Evolutionary conservation across 2,329 filamentous ascomycete genomes (phyloP), one percentile per base, ranked within the genome.

Genomic region (Paecilomyces sp.): DNA sequence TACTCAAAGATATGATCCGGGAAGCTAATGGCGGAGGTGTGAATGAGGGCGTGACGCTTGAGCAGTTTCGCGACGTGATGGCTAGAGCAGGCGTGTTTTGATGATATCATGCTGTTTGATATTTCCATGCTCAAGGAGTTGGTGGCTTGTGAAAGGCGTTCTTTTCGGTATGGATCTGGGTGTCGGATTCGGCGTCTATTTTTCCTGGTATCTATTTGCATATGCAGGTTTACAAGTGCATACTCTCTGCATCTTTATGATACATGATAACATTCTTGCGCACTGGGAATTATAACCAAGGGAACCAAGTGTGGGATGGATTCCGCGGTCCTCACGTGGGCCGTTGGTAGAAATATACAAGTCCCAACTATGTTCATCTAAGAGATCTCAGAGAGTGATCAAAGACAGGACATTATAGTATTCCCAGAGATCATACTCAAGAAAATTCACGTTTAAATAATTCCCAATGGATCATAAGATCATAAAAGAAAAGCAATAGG

Each of bases 1-100:
- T 96, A 70, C 78, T 99, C 70, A 86, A 85, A 77, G 92, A 97
- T 78, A 99, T 99, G 94, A 88, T 99, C 60, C 79, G 92, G 55
- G 93, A 97, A 80, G 94, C 93, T 55, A 97, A 95, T 74, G 90
- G 90, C 2, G 91, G 90, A 1, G 88, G 89, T 15, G 83, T 89
- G 11, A 84, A 80, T 41, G 83, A 80, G 59, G 91, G 89, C 7
- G 93, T 96, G 9, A 85, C 80, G 50, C 80, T 87, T 69, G 87
- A 89, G 57, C 91, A 97, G 70, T 96, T 96, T 76, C 88, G 92
- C 75, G 85, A 85, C 58, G 90, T 96, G 4, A 93, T 96, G 91
- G 84, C 82, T 64, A 82, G 89, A 67, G 92, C 92, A 5, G 92
- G 92, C 0, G 87, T 92, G 41, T 93, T 93, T 83, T 86, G 85